Base-by-base conservation (phyloP, 1,284 basidiomycete genomes). In the Rhodotorula sp. region DNA sequence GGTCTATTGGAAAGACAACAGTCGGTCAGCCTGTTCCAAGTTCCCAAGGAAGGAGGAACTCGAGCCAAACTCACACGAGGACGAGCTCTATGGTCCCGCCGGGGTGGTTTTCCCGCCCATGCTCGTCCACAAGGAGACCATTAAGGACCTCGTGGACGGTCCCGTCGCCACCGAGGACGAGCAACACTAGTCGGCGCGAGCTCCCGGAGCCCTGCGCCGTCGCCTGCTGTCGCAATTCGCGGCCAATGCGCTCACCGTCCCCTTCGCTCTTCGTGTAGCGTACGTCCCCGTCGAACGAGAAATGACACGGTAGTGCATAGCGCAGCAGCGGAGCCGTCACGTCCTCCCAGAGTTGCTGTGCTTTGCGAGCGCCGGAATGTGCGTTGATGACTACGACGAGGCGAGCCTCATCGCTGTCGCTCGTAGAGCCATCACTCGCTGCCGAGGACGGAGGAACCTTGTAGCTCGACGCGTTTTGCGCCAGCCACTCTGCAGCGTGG, bases 101-200 rank as follows among this genome's bases (percentile, higher is more conserved):
- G 65, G 59, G 73, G 65, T 24, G 37, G 18, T 33, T 17, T 2
- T 22, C 54, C 1, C 24, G 8, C 30, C 15, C 71, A 63, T 10
- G 66, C 60, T 46, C 70, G 69, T 26, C 67, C 49, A 61, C 67
- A 67, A 68, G 69, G 51, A 91, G 78, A 10, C 84, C 82, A 70
- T 90, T 89, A 76, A 93, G 83, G 66, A 94, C 85, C 79, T 95
- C 92, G 79, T 93, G 90, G 45, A 93, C 83, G 1, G 93, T 95
- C n/a, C 93, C 92, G 79, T 95, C 93, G 17, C 93, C 93, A 4
- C 91, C 71, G 17, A 76, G 24, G 8, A 77, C 66, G 2, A 75
- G 48, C n/a, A 73, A 56, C 4, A 74, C 64, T 29, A 61, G 62
- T 20, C 37, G 37, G 10, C 10, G 37, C 37, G 10, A 14, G 37